phyloP scores from a whole-genome alignment of 345 rosid genomes.

The Camelina hispida region DNA sequence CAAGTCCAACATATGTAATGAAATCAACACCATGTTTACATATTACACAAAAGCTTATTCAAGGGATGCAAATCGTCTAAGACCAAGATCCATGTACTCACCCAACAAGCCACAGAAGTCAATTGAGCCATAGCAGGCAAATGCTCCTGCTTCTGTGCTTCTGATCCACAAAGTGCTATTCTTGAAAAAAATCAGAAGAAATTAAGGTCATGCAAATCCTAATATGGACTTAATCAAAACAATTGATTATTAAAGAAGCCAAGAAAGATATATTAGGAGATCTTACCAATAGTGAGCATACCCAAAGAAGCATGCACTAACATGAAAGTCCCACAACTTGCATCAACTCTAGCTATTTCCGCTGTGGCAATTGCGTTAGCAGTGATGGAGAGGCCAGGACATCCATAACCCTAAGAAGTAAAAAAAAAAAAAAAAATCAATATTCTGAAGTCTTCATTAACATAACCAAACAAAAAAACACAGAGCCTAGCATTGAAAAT shows the following conservation, averaged over 20 bases:
- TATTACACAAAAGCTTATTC: not conserved
- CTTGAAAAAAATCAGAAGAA: slow-evolving; percentile 45
- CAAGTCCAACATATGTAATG: slow-evolving; percentile 21
- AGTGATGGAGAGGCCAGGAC: slow-evolving; percentile 85
- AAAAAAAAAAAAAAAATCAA: slow-evolving; percentile 32
- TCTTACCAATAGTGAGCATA: slow-evolving; percentile 94
- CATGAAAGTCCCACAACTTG: slow-evolving; percentile 84
- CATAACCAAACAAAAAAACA: slow-evolving; percentile 13
- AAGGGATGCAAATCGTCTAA: slow-evolving; percentile 15
- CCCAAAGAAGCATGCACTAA: slow-evolving; percentile 90
- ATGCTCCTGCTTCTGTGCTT: slow-evolving; percentile 82
- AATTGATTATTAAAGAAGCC: not conserved
- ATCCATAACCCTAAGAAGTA: slow-evolving; percentile 77
- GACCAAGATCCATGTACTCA: slow-evolving; percentile 45
- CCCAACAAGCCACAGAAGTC: slow-evolving; percentile 84
- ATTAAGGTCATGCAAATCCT: slow-evolving; percentile 2
- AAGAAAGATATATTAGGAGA: slow-evolving; percentile 21
- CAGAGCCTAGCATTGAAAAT: slow-evolving; percentile 7
- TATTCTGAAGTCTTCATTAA: not conserved
- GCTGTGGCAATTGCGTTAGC: slow-evolving; percentile 71
- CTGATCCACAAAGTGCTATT: slow-evolving; percentile 90
- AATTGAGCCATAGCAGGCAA: slow-evolving; percentile 84
- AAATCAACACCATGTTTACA: slow-evolving; percentile 26
- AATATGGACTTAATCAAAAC: not conserved
- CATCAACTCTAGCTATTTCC: slow-evolving; percentile 97